phyloP scores from a whole-genome alignment of 345 rosid genomes.

The Linum tenue region DNA sequence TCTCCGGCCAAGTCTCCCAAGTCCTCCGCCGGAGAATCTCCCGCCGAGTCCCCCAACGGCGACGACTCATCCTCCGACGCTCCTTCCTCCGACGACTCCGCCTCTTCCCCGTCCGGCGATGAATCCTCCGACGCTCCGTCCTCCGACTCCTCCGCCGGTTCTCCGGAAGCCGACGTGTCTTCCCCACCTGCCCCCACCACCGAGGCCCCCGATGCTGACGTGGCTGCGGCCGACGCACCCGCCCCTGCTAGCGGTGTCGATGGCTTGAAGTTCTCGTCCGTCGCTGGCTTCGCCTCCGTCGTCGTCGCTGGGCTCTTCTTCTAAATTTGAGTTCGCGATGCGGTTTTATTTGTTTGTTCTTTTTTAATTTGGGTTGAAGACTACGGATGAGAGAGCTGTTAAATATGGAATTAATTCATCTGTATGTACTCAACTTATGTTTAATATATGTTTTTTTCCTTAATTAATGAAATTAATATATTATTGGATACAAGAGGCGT shows the following conservation, averaged over 20 bases:
- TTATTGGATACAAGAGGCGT: too few relatives aligned
- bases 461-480: too few relatives aligned
- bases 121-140: conserved; percentile 8
- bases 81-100: not conserved
- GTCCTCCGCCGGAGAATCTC: not conserved
- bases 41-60: not conserved
- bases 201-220: conserved; percentile 3
- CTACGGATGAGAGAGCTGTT: too few relatives aligned
- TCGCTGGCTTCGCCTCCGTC: conserved; percentile 11
- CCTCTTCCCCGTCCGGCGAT: not conserved
- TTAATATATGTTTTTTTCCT: too few relatives aligned
- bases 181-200: conserved; percentile 19
- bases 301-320: conserved; percentile 16
- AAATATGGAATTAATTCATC: too few relatives aligned
- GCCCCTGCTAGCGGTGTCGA: not conserved
- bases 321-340: not conserved
- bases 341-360: not conserved
- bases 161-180: conserved; percentile 9
- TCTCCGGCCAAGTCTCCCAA: not conserved
- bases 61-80: not conserved
- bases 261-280: conserved; percentile 9
- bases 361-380: not conserved
- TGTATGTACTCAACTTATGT: too few relatives aligned
- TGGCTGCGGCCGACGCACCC: conserved; percentile 3
- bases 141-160: not conserved